Conservation (phyloP, 2,329 filamentous ascomycete species). For the Verticillium zaregamsianum region DNA sequence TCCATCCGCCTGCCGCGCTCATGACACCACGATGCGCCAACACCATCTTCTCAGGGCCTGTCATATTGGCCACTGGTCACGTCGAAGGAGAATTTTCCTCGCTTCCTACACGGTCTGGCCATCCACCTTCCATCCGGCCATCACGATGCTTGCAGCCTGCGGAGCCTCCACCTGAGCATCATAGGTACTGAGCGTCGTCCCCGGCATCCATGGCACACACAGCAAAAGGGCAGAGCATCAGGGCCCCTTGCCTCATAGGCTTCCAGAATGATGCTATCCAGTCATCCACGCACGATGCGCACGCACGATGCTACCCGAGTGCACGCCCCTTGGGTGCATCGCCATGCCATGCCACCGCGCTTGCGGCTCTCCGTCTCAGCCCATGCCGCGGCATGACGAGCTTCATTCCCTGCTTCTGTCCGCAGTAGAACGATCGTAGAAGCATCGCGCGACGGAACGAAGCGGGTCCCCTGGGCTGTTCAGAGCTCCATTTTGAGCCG, state of each 20-base stretch:
- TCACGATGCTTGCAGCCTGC: background rate
- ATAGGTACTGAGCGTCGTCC: background rate
- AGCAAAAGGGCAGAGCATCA: no score
- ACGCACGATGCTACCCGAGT: background rate
- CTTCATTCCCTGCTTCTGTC: background rate
- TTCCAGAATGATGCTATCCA: background rate
- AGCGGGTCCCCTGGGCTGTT: constrained; percentile 8
- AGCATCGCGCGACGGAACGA: constrained; percentile 7
- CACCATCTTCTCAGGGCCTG: background rate
- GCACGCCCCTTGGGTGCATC: background rate
- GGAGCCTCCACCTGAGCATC: background rate
- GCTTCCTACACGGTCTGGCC: background rate
- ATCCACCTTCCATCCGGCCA: background rate
- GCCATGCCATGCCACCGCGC: background rate
- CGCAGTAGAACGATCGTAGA: background rate
- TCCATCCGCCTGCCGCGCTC: constrained; percentile 5
- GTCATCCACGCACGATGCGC: constrained; percentile 1
- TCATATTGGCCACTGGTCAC: background rate
- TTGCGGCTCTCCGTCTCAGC: background rate
- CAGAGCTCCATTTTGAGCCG: background rate
- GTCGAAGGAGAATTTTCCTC: background rate
- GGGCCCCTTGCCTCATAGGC: background rate
- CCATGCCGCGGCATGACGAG: background rate
- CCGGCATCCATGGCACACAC: background rate
- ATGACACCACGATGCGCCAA: background rate